Conservation (phyloP, 2,329 filamentous ascomycete genomes). For the Penicillium olsonii region DNA sequence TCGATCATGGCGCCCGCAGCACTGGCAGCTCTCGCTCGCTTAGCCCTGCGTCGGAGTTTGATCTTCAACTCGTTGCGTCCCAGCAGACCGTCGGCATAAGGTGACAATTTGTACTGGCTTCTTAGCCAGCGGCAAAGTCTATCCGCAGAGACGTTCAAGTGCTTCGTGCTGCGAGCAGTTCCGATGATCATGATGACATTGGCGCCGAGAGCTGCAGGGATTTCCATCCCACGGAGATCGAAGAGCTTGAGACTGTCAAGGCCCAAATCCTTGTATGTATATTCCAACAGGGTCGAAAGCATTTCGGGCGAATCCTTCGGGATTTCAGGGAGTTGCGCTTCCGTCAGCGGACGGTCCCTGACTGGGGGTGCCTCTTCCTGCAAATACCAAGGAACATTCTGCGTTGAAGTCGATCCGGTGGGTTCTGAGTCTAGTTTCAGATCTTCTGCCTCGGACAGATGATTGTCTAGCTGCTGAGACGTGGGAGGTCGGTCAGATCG, state of each 20-base stretch:
- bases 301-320: slow-evolving; percentile 72
- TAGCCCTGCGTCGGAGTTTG: slow-evolving; percentile 76
- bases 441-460: slow-evolving; percentile 12
- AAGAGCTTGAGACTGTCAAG: slow-evolving; percentile 78
- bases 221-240: slow-evolving; percentile 81
- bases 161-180: slow-evolving; percentile 87
- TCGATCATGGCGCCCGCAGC: slow-evolving; percentile 60
- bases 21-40: slow-evolving; percentile 77
- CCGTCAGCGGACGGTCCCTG: slow-evolving; percentile 47
- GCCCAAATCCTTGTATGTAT: slow-evolving; percentile 80
- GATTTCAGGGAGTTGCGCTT: slow-evolving; percentile 62
- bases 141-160: slow-evolving; percentile 87
- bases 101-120: slow-evolving; percentile 68
- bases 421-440: slow-evolving; percentile 1
- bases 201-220: slow-evolving; percentile 81
- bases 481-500: slow-evolving; percentile 27
- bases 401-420: slow-evolving; percentile 9
- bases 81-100: slow-evolving; percentile 82
- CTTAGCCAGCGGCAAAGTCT: slow-evolving; percentile 86
- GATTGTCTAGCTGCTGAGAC: slow-evolving; percentile 15
- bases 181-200: slow-evolving; percentile 92
- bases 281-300: slow-evolving; percentile 71
- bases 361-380: slow-evolving; percentile 60
- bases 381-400: slow-evolving; percentile 74
- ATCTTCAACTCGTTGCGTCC: slow-evolving; percentile 90